Evolutionary conservation across 106 monocot genomes (phyloP).

Genomic region (Dendrobium catenatum): DNA sequence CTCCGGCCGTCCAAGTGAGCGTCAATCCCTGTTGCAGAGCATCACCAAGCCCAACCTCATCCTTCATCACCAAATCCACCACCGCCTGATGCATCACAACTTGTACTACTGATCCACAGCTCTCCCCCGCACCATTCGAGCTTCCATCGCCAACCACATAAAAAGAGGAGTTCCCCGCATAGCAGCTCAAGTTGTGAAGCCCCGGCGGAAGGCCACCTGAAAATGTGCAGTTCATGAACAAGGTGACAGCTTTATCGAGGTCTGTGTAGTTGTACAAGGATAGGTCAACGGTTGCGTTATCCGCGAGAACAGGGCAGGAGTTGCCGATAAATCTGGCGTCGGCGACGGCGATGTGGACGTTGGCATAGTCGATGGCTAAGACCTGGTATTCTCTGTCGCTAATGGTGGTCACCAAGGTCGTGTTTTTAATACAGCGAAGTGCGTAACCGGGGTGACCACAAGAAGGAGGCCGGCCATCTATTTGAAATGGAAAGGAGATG

Average conservation of each 20-base stretch:
- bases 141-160: background rate
- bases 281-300: background rate
- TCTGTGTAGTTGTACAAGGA: background rate
- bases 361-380: background rate
- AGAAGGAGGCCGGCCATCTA: background rate
- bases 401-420: background rate
- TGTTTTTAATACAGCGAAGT: background rate
- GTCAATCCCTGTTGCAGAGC: slow-evolving; percentile 2
- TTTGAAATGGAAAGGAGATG: background rate
- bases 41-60: background rate
- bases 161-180: background rate
- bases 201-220: background rate
- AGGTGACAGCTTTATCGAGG: background rate
- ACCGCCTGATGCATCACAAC: slow-evolving; percentile 1
- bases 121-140: background rate
- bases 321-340: background rate
- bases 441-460: slow-evolving; percentile 3
- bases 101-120: background rate
- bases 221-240: background rate
- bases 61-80: background rate
- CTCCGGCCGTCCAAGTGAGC: background rate
- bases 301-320: background rate
- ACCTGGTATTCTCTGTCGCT: background rate
- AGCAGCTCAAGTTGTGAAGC: background rate
- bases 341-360: background rate